These are phyloP conservation scores for Phytophthora pisi DNA, from an alignment of 352 stramenopile species.

Conservation along the genomic window DNA sequence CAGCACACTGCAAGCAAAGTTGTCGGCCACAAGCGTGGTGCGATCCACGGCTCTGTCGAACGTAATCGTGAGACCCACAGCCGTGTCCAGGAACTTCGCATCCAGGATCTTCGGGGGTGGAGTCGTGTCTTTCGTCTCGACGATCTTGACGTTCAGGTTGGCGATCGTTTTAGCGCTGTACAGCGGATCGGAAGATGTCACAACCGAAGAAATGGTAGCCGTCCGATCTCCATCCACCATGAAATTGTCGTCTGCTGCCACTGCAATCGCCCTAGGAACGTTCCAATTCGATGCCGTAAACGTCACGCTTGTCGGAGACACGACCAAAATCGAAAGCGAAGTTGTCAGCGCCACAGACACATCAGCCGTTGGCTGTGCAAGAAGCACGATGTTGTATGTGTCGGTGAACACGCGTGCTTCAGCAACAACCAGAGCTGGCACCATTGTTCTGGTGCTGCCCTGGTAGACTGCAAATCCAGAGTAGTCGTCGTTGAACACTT, in stretches of 20 bases:
- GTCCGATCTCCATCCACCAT: conserved; percentile 50
- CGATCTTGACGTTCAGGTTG: conserved; percentile 51
- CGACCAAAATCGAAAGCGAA: conserved; percentile 45
- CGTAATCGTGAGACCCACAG: conserved; percentile 42
- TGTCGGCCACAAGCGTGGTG: conserved; percentile 29
- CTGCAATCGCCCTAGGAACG: conserved; percentile 40
- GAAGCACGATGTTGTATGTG: conserved; percentile 55
- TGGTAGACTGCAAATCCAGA: conserved; percentile 57
- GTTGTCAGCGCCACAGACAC: conserved; percentile 41
- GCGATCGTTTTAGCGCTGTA: conserved; percentile 39
- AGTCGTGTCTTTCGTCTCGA: conserved; percentile 66
- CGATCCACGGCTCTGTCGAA: conserved; percentile 62
- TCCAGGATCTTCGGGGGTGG: conserved; percentile 59
- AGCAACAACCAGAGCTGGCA: conserved; percentile 50
- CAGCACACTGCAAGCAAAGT: conserved; percentile 54
- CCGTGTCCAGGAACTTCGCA: conserved; percentile 60
- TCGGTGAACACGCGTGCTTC: conserved; percentile 53
- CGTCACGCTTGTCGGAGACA: conserved; percentile 37
- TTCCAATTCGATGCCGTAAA: conserved; percentile 63
- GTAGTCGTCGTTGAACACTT: conserved; percentile 60
- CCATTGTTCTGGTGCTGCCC: conserved; percentile 33
- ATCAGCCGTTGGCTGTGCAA: conserved; percentile 46
- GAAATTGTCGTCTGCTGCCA: conserved; percentile 57
- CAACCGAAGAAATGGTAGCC: conserved; percentile 33
- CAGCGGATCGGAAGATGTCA: conserved; percentile 36